These are phyloP conservation scores for Alternaria gansuensis DNA, from an alignment of 2,329 filamentous ascomycete species.

Conservation along the genomic window DNA sequence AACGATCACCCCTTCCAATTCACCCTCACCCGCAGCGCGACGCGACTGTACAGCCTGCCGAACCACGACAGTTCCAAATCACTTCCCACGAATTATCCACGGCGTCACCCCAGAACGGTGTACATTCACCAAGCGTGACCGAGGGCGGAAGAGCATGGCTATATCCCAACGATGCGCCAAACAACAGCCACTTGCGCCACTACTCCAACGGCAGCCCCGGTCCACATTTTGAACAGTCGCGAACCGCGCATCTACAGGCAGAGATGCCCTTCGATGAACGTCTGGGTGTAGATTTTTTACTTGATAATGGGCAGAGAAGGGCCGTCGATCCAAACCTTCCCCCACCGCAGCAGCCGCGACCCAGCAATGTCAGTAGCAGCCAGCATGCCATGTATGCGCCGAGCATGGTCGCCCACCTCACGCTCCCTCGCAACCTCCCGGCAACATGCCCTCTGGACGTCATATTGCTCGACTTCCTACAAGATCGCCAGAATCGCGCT, in stretches of 20 bases:
- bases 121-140: conserved; percentile 39
- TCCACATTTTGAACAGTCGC: conserved; percentile 55
- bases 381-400: conserved; percentile 43
- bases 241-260: conserved; percentile 36
- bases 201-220: conserved; percentile 51
- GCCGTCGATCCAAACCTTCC: conserved; percentile 52
- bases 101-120: conserved; percentile 34
- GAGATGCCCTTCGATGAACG: conserved; percentile 62
- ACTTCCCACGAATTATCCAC: conserved; percentile 31
- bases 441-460: conserved; percentile 80
- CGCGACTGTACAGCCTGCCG: conserved; percentile 23
- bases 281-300: conserved; percentile 76
- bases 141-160: conserved; percentile 44
- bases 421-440: conserved; percentile 63
- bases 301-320: conserved; percentile 63
- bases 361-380: conserved; percentile 35
- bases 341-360: conserved; percentile 54
- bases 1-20: conserved; percentile 56
- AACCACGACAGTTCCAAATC: conserved; percentile 37
- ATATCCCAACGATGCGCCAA: conserved; percentile 42
- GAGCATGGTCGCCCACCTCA: conserved; percentile 45
- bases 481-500: conserved; percentile 71
- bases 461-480: conserved; percentile 81
- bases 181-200: conserved; percentile 45
- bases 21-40: conserved; percentile 26